A percentile compares a stretch with the other conserved stretches of the same genome.
phyloP scores from a whole-genome alignment of 176 grass and related monocot genomes.

The Elaeis guineensis region DNA sequence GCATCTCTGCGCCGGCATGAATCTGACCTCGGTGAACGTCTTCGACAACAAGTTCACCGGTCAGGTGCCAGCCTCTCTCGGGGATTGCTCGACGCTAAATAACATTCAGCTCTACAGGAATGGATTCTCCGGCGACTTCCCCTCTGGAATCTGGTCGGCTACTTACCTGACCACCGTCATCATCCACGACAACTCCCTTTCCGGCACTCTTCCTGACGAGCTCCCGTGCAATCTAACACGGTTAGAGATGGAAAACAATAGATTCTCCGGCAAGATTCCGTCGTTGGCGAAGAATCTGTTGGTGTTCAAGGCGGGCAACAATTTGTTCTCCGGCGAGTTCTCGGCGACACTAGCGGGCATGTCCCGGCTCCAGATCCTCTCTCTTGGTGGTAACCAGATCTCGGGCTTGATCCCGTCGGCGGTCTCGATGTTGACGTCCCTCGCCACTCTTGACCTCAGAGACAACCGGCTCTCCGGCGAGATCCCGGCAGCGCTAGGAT shows the following conservation, averaged over 20 bases:
- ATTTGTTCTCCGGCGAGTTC: conserved; percentile 37
- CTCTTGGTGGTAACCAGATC: conserved; percentile 1
- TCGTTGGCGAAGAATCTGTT: not conserved
- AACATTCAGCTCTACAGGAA: conserved; percentile 63
- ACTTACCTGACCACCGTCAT: conserved; percentile 27
- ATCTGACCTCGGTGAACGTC: conserved; percentile 25
- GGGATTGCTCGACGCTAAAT: conserved; percentile 12
- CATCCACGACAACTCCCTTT: conserved; percentile 55
- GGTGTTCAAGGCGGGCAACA: conserved; percentile 49
- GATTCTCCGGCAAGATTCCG: conserved; percentile 48
- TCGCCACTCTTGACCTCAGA: conserved; percentile 40
- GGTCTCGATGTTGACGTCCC: conserved; percentile 28
- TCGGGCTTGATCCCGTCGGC: conserved; percentile 34
- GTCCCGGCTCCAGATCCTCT: not conserved
- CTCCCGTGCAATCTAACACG: conserved; percentile 25
- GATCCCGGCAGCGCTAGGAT: conserved; percentile 37
- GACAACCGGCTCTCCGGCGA: conserved; percentile 40
- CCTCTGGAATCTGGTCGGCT: conserved; percentile 34
- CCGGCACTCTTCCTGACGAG: conserved; percentile 33
- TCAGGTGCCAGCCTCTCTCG: conserved; percentile 29
- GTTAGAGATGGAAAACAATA: conserved; percentile 56
- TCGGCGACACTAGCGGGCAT: conserved; percentile 27
- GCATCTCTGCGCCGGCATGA: conserved; percentile 33
- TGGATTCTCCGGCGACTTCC: conserved; percentile 42
- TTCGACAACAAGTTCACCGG: conserved; percentile 66